These are phyloP conservation scores for Carex scoparia DNA, from an alignment of 176 grass and related monocot species.

Conservation along the genomic window DNA sequence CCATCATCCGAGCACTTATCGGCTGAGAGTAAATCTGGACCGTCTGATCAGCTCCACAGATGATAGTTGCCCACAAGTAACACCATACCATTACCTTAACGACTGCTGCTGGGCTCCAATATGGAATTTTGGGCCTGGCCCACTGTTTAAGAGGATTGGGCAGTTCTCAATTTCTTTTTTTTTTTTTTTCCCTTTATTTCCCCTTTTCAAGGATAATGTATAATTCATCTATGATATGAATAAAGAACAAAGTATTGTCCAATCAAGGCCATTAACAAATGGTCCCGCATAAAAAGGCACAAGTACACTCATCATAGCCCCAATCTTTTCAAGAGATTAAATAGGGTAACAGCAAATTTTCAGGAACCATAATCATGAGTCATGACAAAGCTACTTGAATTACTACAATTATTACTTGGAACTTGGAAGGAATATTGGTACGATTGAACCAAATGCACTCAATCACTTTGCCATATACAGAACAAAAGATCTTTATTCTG, in stretches of 20 bases:
- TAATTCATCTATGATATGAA: no score
- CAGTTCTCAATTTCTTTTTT: background rate
- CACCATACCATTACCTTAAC: background rate
- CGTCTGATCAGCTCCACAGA: no score
- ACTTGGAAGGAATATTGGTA: slow-evolving; percentile 2
- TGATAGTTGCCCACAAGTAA: background rate
- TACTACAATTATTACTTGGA: background rate
- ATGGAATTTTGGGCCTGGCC: slow-evolving; percentile 9
- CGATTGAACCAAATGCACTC: slow-evolving; percentile 12
- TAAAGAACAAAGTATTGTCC: no score
- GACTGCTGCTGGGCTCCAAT: slow-evolving; percentile 4
- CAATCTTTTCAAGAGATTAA: background rate
- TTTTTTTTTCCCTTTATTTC: no score
- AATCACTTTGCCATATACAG: slow-evolving; percentile 9
- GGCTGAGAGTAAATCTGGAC: no score
- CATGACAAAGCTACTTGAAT: background rate
- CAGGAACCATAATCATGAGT: slow-evolving; percentile 6
- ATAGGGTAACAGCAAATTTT: background rate
- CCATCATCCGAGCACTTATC: no score
- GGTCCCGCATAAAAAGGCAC: slow-evolving; percentile 5
- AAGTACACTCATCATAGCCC: background rate
- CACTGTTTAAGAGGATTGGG: background rate
- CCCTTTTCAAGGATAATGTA: no score
- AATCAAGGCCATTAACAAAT: slow-evolving; percentile 9
- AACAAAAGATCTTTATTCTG: background rate